Conservation (phyloP, 441 rosid genomes). For the Populus hybrid region DNA sequence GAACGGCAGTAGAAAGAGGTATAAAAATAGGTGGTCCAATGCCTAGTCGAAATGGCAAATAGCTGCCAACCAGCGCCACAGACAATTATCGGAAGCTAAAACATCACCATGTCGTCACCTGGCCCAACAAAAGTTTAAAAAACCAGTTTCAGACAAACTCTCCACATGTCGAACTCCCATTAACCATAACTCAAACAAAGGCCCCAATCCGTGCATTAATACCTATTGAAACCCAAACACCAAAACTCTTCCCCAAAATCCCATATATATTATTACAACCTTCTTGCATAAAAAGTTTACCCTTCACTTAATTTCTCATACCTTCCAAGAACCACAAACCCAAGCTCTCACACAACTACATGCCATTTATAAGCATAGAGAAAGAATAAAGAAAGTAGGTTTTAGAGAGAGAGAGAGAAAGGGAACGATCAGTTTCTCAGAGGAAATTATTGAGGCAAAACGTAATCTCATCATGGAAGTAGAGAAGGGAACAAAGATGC, state of each 20-base stretch:
- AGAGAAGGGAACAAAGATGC: conserved; percentile 17
- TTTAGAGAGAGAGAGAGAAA: not conserved
- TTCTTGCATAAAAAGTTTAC: not conserved
- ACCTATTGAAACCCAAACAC: conserved; percentile 14
- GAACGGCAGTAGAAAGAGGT: not conserved
- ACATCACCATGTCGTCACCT: conserved; percentile 33
- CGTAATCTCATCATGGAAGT: conserved; percentile 15
- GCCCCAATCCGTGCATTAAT: conserved; percentile 22
- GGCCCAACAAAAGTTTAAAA: conserved; percentile 14
- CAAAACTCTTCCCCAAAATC: conserved; percentile 18
- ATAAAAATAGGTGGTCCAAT: not conserved
- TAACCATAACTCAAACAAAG: not conserved
- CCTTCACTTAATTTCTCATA: conserved; percentile 11
- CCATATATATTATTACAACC: not conserved
- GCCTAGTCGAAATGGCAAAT: conserved; percentile 20
- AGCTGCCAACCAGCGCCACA: conserved; percentile 14
- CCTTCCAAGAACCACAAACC: not conserved
- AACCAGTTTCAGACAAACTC: conserved; percentile 17
- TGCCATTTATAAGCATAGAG: not conserved
- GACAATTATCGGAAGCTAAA: conserved; percentile 27
- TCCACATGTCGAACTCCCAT: conserved; percentile 28
- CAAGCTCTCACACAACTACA: not conserved
- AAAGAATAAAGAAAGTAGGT: not conserved
- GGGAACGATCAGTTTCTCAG: not conserved
- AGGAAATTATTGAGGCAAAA: not conserved